Percentiles rank a stretch among this genome's conserved stretches.
These are phyloP conservation scores for Cyberlindnera petersonii DNA, from an alignment of 805 yeast species.

Conservation along the genomic window DNA sequence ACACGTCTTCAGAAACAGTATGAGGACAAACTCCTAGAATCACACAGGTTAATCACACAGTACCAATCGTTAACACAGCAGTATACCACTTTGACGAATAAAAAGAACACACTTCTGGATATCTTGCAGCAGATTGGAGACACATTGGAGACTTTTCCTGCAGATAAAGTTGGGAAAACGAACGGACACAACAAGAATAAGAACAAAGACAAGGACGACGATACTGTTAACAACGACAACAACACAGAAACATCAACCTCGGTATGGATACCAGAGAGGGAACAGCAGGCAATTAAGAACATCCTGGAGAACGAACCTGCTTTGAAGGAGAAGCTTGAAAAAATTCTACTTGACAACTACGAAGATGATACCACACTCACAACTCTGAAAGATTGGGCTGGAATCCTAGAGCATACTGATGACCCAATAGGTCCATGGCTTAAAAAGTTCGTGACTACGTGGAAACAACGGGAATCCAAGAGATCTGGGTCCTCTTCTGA, in stretches of 20 bases:
- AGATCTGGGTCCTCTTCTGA: background rate
- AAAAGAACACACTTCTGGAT: slow-evolving; percentile 9
- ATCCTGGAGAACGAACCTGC: slow-evolving; percentile 1
- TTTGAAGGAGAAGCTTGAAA: slow-evolving; percentile 3
- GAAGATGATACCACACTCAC: slow-evolving; percentile 7
- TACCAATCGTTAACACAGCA: slow-evolving; percentile 11
- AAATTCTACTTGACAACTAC: slow-evolving; percentile 4
- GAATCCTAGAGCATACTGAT: slow-evolving; percentile 9
- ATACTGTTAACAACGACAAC: background rate
- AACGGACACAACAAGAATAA: background rate
- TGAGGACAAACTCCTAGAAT: slow-evolving; percentile 9
- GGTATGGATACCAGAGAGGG: background rate
- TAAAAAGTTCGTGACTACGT: slow-evolving; percentile 7
- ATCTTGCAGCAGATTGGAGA: slow-evolving; percentile 2
- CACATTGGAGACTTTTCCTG: background rate
- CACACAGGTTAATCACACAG: slow-evolving; percentile 5
- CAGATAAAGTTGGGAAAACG: no score
- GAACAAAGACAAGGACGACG: background rate
- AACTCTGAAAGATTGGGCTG: slow-evolving; percentile 9
- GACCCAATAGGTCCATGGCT: slow-evolving; percentile 13
- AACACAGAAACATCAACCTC: background rate
- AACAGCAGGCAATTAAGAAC: background rate
- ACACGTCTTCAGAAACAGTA: slow-evolving; percentile 10
- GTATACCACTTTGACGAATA: slow-evolving; percentile 2
- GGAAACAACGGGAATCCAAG: slow-evolving; percentile 1